These are phyloP conservation scores for Echinosophora koreensis DNA, from an alignment of 306 rosid genomes.

Conservation along the genomic window DNA sequence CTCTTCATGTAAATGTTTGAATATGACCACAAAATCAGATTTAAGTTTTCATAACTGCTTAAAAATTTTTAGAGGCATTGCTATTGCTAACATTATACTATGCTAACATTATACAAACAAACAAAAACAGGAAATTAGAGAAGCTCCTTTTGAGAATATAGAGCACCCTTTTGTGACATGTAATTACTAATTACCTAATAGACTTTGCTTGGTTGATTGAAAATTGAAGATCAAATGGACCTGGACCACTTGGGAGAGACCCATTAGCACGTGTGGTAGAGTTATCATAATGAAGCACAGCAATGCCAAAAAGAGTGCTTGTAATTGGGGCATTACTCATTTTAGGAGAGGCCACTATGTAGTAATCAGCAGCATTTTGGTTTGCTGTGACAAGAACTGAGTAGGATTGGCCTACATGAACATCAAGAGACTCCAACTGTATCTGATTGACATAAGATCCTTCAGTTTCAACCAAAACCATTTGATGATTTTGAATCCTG, in stretches of 20 bases:
- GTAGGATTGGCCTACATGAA: slow-evolving; percentile 91
- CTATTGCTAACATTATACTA: not conserved
- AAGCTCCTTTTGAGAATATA: not conserved
- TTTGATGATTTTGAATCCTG: slow-evolving; percentile 75
- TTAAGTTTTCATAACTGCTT: not conserved
- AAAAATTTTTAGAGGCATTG: slow-evolving; percentile 15
- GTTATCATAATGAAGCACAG: slow-evolving; percentile 70
- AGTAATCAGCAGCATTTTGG: slow-evolving; percentile 72
- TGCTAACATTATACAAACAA: not conserved
- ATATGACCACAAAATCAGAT: not conserved
- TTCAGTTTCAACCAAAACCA: slow-evolving; percentile 86
- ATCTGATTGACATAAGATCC: slow-evolving; percentile 80
- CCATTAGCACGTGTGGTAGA: slow-evolving; percentile 58
- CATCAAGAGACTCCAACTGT: slow-evolving; percentile 74
- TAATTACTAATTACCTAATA: slow-evolving; percentile 58
- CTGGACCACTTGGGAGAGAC: slow-evolving; percentile 69
- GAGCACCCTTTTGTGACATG: not conserved
- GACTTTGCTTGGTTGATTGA: slow-evolving; percentile 77
- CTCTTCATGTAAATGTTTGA: slow-evolving; percentile 3
- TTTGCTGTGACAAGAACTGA: slow-evolving; percentile 80
- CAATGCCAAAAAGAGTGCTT: slow-evolving; percentile 55
- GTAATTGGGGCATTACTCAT: slow-evolving; percentile 39
- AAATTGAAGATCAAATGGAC: slow-evolving; percentile 68
- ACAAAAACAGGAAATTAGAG: not conserved
- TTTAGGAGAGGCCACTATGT: slow-evolving; percentile 80